phyloP scores from a whole-genome alignment of 768 basidiomycete species.

The Suillus decipiens region DNA sequence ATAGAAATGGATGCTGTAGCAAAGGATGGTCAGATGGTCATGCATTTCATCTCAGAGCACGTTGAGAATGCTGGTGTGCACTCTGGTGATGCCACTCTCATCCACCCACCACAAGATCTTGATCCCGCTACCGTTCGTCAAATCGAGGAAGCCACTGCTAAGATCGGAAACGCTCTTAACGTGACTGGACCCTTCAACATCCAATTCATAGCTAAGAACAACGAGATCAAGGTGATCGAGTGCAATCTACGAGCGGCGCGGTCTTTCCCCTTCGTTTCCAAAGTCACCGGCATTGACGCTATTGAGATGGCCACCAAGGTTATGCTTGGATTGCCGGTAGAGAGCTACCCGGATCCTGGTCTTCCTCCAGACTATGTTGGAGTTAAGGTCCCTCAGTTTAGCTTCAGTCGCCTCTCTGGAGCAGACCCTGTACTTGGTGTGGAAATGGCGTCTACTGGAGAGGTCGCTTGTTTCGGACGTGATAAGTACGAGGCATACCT shows the following conservation, averaged over 20 bases:
- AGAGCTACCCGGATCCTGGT: conserved; percentile 85
- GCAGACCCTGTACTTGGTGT: conserved; percentile 98
- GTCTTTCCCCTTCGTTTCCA: conserved; percentile 98
- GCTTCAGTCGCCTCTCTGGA: conserved; percentile 93
- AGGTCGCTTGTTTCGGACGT: conserved; percentile 97
- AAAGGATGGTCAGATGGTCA: conserved; percentile 95
- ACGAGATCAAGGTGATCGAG: conserved; percentile 99
- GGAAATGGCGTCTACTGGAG: conserved; percentile 99
- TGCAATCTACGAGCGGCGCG: conserved; percentile 97
- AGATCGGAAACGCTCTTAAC: conserved; percentile 97
- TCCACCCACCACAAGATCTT: conserved; percentile 97
- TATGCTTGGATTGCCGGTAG: conserved; percentile 90
- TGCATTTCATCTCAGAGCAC: conserved; percentile 99
- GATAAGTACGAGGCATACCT: conserved; percentile 99
- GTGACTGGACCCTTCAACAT: conserved; percentile 99
- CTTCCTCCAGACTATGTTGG: conserved; percentile 95
- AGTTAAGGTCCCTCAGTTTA: conserved; percentile 99
- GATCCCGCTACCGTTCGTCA: conserved; percentile 95
- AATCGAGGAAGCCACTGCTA: conserved; percentile 95
- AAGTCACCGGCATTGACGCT: conserved; percentile 96
- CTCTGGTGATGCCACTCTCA: conserved; percentile 97
- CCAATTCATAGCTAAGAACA: conserved; percentile 99
- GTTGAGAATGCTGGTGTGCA: conserved; percentile 93
- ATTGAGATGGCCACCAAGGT: conserved; percentile 99
- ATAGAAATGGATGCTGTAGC: conserved; percentile 99